Evolutionary conservation across 208 protist genomes (phyloP).

Genomic region (Phytomonas sp.): DNA sequence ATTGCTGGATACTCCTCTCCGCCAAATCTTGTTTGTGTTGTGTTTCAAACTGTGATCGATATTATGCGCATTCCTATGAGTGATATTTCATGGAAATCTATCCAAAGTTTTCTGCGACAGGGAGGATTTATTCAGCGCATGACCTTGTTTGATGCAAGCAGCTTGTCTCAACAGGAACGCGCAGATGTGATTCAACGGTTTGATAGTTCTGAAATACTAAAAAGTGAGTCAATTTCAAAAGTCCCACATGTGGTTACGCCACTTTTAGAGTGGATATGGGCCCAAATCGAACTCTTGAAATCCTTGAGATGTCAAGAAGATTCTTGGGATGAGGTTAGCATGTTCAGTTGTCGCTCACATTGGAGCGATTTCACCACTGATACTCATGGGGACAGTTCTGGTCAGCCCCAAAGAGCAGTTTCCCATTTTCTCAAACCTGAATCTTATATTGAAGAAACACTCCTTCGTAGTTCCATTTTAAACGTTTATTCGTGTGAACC

Average conservation of each 20-base stretch:
- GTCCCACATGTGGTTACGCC: slow-evolving; percentile 22
- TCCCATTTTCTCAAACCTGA: not conserved
- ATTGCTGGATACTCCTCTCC: slow-evolving; percentile 22
- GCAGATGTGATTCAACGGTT: slow-evolving; percentile 21
- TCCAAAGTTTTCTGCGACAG: slow-evolving; percentile 18
- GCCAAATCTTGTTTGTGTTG: slow-evolving; percentile 14
- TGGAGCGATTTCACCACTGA: not conserved
- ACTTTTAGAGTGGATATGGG: slow-evolving; percentile 29
- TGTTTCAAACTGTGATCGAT: slow-evolving; percentile 30
- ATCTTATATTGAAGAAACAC: not conserved
- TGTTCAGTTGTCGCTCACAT: not conserved
- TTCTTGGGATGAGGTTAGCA: not conserved
- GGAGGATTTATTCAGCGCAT: slow-evolving; percentile 28
- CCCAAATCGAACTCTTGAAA: slow-evolving; percentile 20
- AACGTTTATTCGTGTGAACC: not conserved
- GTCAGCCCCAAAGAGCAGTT: not conserved
- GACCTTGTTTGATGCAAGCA: slow-evolving; percentile 25
- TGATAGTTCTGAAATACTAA: slow-evolving; percentile 11
- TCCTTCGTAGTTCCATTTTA: not conserved
- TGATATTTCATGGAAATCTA: slow-evolving; percentile 14
- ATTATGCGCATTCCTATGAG: slow-evolving; percentile 20
- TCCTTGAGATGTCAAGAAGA: not conserved
- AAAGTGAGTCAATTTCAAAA: slow-evolving; percentile 17
- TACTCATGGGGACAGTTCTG: not conserved
- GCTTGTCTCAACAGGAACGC: slow-evolving; percentile 12